phyloP scores from a whole-genome alignment of 768 basidiomycete genomes.

The Tubosaeta brunneosetosa region DNA sequence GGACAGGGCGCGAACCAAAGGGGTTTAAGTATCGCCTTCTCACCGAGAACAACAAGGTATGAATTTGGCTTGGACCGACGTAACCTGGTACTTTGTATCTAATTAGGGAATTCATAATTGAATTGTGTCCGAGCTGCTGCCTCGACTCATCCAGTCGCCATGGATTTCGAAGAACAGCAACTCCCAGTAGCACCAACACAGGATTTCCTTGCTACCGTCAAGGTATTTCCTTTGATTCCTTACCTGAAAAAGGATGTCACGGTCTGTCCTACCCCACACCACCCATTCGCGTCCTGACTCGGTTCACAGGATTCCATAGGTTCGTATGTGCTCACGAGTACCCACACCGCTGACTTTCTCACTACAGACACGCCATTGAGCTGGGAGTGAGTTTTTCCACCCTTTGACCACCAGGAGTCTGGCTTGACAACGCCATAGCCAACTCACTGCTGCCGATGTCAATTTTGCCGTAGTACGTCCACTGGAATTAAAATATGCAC shows the following conservation, averaged over 20 bases:
- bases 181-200: slow-evolving; percentile 50
- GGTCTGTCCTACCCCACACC: slow-evolving; percentile 39
- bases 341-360: not conserved
- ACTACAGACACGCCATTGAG: slow-evolving; percentile 61
- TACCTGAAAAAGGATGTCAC: slow-evolving; percentile 64
- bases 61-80: slow-evolving; percentile 19
- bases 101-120: slow-evolving; percentile 12
- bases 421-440: slow-evolving; percentile 38
- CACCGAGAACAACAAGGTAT: slow-evolving; percentile 32
- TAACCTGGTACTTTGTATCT: slow-evolving; percentile 21
- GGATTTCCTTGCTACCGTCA: slow-evolving; percentile 56
- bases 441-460: slow-evolving; percentile 78
- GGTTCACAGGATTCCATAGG: slow-evolving; percentile 24
- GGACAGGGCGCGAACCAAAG: slow-evolving; percentile 15
- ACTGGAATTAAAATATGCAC: slow-evolving; percentile 72
- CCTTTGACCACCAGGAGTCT: not conserved
- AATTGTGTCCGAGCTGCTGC: not conserved
- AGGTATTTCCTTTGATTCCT: slow-evolving; percentile 79
- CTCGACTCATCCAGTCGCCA: slow-evolving; percentile 9
- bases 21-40: slow-evolving; percentile 22
- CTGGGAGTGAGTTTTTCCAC: slow-evolving; percentile 62
- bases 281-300: slow-evolving; percentile 14
- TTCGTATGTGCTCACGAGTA: slow-evolving; percentile 7
- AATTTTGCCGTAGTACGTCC: slow-evolving; percentile 78
- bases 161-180: slow-evolving; percentile 34